These are phyloP conservation scores for Tylopilus sp. DNA, from an alignment of 768 basidiomycete species.

Conservation along the genomic window DNA sequence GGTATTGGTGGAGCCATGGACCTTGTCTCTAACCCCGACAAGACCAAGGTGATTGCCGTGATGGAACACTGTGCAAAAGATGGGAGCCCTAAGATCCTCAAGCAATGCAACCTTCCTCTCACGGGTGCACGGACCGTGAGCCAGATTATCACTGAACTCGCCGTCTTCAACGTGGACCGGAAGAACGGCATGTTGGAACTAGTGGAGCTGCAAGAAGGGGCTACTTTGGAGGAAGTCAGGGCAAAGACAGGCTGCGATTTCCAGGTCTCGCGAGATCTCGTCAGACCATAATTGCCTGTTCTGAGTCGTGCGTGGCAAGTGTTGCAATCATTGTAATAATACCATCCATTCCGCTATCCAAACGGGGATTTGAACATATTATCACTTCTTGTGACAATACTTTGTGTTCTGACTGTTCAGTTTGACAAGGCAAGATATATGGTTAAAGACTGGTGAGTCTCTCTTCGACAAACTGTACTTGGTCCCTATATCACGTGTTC, in stretches of 20 bases:
- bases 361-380: not conserved
- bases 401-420: not conserved
- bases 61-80: slow-evolving; percentile 92
- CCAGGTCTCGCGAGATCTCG: slow-evolving; percentile 51
- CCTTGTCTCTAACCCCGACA: slow-evolving; percentile 92
- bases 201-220: slow-evolving; percentile 81
- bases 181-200: slow-evolving; percentile 66
- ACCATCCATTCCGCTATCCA: not conserved
- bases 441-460: no score
- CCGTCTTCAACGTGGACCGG: slow-evolving; percentile 87
- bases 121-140: slow-evolving; percentile 88
- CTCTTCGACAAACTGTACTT: no score
- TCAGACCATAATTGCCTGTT: slow-evolving; percentile 38
- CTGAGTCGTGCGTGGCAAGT: slow-evolving; percentile 1
- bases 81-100: slow-evolving; percentile 84
- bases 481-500: not conserved
- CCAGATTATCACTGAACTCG: slow-evolving; percentile 90
- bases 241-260: slow-evolving; percentile 88
- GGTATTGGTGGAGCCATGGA: slow-evolving; percentile 98
- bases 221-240: slow-evolving; percentile 77
- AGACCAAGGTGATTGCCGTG: slow-evolving; percentile 86
- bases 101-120: slow-evolving; percentile 76
- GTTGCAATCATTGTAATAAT: slow-evolving; percentile 7
- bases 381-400: not conserved
- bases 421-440: not conserved